Evolutionary conservation across 805 yeast genomes (phyloP).

Genomic region (Kluyveromyces dobzhanskii): DNA sequence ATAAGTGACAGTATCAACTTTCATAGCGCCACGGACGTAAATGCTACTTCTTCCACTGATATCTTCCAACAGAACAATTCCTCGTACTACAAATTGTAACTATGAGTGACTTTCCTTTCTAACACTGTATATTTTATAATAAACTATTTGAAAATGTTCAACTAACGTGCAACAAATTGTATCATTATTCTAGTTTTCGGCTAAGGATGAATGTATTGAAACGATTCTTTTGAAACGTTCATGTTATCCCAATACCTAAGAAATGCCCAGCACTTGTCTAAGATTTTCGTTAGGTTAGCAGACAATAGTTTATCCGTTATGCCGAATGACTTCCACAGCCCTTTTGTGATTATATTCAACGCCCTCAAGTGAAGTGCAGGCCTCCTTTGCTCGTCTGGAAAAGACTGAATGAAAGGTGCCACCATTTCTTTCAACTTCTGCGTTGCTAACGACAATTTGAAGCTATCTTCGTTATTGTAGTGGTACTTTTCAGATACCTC

Average conservation of each 20-base stretch:
- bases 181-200: no score
- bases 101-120: background rate
- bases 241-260: conserved; percentile 1
- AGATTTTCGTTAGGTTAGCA: background rate
- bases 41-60: conserved; percentile 10
- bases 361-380: background rate
- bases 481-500: conserved; percentile 44
- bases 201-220: background rate
- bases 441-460: background rate
- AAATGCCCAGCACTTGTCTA: background rate
- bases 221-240: background rate
- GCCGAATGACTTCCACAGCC: background rate
- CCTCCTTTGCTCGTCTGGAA: background rate
- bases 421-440: background rate
- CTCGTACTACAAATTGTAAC: conserved; percentile 8
- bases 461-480: conserved; percentile 31
- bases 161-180: no score
- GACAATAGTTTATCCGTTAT: background rate
- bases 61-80: conserved; percentile 6
- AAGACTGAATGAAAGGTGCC: background rate
- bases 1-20: conserved; percentile 7
- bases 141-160: no score
- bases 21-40: conserved; percentile 2
- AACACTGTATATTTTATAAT: background rate
- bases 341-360: background rate